Base-by-base conservation (phyloP, 129 eudicot genomes). In the Pulicaria dysenterica region DNA sequence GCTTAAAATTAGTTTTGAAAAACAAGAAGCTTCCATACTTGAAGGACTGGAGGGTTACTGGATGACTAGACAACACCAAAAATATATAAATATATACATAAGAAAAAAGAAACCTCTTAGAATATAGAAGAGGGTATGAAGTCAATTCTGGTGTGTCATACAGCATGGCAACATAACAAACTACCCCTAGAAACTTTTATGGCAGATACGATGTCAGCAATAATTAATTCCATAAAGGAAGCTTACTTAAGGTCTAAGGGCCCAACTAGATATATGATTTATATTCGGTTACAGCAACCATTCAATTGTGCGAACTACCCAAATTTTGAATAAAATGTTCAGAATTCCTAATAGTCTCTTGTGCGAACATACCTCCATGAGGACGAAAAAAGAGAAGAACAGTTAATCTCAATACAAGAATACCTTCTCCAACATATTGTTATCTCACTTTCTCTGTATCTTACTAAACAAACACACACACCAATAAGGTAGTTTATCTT, bases 171-270 rank as follows among this genome's bases (percentile, higher is more conserved):
- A 51, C 34, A 51, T n/a, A 51, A 49, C 10, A 14, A 13, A 16
- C 15, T 38, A 39, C 16, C 7, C 11, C 61, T 13, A 51, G 45
- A 8, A n/a, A 0, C 24, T 66, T 66, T 19, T n/a, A 51, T 1
- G 53, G 42, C 40, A 70, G n/a, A 12, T 38, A 55, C 17, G 8
- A 8, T 55, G 42, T 53, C 48, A 55, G 14, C 64, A 69, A 70
- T 40, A 16, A 5, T 53, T 51, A 70, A 55, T 17, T 17, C 41
- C 45, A 8, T 44, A 72, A 72, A 50, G 69, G 42, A 42, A 73
- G 69, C 69, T 34, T 58, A 45, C n/a, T 47, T 50, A 49, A 49
- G 38, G 24, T 61, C 70, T 61, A 73, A 62, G 61, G 71, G 63
- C 37, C 71, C 78, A 31, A 64, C 78, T 49, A 11, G 5, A 50